These are phyloP conservation scores for Gaeumannomyces sp. DNA, from an alignment of 2,329 filamentous ascomycete genomes.

Conservation along the genomic window DNA sequence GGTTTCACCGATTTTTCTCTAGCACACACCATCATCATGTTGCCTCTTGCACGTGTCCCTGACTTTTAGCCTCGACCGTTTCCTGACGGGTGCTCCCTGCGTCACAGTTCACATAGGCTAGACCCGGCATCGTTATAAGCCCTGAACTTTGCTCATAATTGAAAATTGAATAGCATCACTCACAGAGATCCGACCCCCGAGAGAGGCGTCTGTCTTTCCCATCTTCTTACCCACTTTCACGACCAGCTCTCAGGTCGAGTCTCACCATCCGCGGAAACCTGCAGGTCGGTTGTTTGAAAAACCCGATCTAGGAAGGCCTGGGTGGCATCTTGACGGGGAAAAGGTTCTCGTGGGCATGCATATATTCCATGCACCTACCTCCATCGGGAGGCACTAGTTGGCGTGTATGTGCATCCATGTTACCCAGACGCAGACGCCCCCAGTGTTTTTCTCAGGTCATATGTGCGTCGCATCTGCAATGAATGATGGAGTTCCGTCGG, in stretches of 20 bases:
- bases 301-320: background rate
- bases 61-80: too few species aligned
- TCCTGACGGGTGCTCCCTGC: background rate
- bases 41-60: too few species aligned
- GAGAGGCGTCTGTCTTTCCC: too few species aligned
- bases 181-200: too few species aligned
- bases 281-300: background rate
- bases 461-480: background rate
- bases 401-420: too few species aligned
- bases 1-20: background rate
- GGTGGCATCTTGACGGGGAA: background rate
- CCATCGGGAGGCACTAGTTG: background rate
- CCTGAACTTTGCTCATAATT: background rate
- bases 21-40: too few species aligned
- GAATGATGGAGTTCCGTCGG: background rate
- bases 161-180: too few species aligned
- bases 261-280: background rate
- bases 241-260: background rate
- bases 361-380: background rate
- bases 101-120: background rate
- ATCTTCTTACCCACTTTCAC: background rate
- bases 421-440: too few species aligned
- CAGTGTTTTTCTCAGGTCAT: background rate
- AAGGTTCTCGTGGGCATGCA: background rate
- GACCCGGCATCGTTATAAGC: background rate